Base-by-base conservation (phyloP, 495 filamentous ascomycete genomes). In the Penicillium arizonense region DNA sequence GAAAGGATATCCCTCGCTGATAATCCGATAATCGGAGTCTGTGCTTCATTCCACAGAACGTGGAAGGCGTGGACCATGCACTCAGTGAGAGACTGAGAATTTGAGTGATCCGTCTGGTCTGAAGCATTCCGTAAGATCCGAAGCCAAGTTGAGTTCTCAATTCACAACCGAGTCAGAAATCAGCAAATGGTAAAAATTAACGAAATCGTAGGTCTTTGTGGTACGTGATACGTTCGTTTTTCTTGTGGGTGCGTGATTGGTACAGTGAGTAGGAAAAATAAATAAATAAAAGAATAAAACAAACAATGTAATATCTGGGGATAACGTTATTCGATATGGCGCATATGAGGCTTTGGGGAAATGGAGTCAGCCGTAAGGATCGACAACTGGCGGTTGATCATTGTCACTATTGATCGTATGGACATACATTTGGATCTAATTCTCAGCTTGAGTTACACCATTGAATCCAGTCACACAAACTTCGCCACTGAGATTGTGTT, bases 41-140 rank as follows among this genome's bases (percentile, higher is more conserved):
- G 5, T 24, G 34, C 53, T 21, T 24, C 47, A 45, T 56, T 46
- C 47, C 41, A 51, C 23, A 24, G 35, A 56, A 52, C 53, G 47
- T 52, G 53, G 47, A 40, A 41, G 37, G 47, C 5, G 26, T 33
- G 2, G 13, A 50, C 18, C 18, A 18, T 18, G 18, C 18, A 18
- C 18, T 18, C 18, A 18, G 18, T 18, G 18, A 18, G 39, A 43
- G 20, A 13, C 6, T 21, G 20, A 42, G 39, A 42, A 3, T 7
- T 7, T 8, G 8, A 9, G 20, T 13, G 24, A 18, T n/a, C 26
- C 43, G 28, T n/a, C 16, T 24, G 33, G 9, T 47, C 44, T 33
- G 33, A 21, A 3, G 13, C 3, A 47, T 47, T 50, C 47, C 38
- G 32, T 28, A 3, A 35, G 39, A 50, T 50, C 48, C 48, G 48